Evolutionary conservation across 1,284 basidiomycete genomes (phyloP).

Genomic region (Melampsora larici-populina): DNA sequence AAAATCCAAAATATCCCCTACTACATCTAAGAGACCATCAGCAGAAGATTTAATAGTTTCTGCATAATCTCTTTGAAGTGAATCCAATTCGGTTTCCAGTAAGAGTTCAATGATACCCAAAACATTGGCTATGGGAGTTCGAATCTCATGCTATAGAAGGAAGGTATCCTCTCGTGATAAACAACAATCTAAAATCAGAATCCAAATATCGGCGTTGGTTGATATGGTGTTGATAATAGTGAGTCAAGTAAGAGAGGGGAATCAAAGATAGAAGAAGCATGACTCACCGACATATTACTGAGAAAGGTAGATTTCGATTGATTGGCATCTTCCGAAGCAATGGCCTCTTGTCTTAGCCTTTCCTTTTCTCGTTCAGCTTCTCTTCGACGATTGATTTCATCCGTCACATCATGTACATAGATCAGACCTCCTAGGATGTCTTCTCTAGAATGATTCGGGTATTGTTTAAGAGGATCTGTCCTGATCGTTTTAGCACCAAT

Average conservation of each 20-base stretch:
- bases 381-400: not conserved
- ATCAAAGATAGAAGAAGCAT: not conserved
- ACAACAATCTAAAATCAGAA: not conserved
- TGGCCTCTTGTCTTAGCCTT: conserved; percentile 15
- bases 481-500: conserved; percentile 20
- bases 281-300: conserved; percentile 34
- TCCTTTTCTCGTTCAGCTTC: conserved; percentile 19
- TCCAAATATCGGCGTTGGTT: not conserved
- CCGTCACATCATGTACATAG: conserved; percentile 18
- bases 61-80: conserved; percentile 51
- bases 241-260: not conserved
- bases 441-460: not conserved
- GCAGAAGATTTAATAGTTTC: conserved; percentile 52
- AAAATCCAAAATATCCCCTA: conserved; percentile 52
- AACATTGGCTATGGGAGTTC: conserved; percentile 52
- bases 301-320: conserved; percentile 25
- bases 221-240: not conserved
- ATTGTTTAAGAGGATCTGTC: not conserved
- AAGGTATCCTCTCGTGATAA: not conserved
- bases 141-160: conserved; percentile 49
- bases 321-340: conserved; percentile 24
- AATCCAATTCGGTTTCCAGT: conserved; percentile 48
- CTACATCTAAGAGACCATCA: conserved; percentile 50
- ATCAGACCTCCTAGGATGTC: conserved; percentile 19
- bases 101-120: conserved; percentile 51